Conservation (phyloP, 73 alveolate species). For the Effrenium voratum region DNA sequence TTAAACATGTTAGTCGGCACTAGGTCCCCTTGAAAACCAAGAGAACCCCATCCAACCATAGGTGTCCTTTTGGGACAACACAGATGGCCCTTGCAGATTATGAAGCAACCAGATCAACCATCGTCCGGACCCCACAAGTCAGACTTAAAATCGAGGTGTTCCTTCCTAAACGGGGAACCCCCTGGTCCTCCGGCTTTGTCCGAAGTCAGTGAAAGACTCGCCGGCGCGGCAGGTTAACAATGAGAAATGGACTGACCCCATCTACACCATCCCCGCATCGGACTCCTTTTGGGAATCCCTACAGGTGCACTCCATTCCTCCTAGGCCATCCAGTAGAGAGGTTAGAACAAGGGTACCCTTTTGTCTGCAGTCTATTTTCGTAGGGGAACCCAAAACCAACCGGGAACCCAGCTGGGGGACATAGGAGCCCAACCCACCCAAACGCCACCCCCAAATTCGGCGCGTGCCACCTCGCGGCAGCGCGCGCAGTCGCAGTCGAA, state of each 20-base stretch:
- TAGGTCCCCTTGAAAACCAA: background rate
- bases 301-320: background rate
- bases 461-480: conserved; percentile 41
- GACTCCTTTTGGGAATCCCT: background rate
- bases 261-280: too few relatives aligned
- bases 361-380: too few relatives aligned
- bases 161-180: too few relatives aligned
- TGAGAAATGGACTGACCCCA: too few relatives aligned
- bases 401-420: background rate
- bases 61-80: background rate
- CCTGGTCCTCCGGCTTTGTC: too few relatives aligned
- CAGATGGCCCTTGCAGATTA: background rate
- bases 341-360: background rate
- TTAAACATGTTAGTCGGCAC: background rate
- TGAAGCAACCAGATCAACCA: background rate
- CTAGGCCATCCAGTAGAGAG: background rate
- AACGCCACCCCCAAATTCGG: background rate
- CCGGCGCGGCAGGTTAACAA: too few relatives aligned
- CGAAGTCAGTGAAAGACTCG: too few relatives aligned
- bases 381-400: too few relatives aligned
- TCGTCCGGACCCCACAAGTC: background rate
- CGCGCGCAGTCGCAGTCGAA: conserved; percentile 16
- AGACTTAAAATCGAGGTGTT: too few relatives aligned
- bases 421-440: background rate
- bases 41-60: background rate